Conservation (phyloP, 805 yeast genomes). For the Lachancea fermentati region DNA sequence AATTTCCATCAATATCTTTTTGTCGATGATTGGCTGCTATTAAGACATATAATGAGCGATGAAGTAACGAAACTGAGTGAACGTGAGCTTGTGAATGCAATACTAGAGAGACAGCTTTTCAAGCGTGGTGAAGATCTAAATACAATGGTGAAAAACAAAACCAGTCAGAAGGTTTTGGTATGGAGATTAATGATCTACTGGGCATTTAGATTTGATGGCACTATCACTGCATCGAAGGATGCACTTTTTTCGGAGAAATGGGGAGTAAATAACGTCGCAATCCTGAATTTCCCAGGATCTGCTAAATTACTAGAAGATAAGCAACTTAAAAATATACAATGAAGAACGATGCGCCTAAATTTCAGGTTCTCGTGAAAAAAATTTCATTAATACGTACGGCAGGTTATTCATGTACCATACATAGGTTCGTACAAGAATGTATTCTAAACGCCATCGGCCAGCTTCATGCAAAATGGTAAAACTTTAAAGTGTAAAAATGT, state of each 20-base stretch:
- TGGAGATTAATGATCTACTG: conserved; percentile 37
- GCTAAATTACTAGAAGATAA: conserved; percentile 6
- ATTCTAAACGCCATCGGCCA: background rate
- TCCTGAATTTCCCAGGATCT: conserved; percentile 24
- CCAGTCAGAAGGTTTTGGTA: conserved; percentile 36
- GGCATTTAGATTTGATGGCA: conserved; percentile 35
- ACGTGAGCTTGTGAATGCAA: conserved; percentile 48
- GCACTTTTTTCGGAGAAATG: conserved; percentile 33
- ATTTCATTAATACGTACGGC: background rate
- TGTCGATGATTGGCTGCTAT: conserved; percentile 28
- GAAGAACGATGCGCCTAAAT: background rate
- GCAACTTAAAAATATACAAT: background rate
- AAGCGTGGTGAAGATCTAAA: conserved; percentile 32
- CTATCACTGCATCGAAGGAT: conserved; percentile 20
- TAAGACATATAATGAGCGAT: conserved; percentile 13
- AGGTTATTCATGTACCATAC: background rate
- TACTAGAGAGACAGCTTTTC: conserved; percentile 53
- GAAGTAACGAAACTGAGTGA: conserved; percentile 31
- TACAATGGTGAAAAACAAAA: conserved; percentile 30
- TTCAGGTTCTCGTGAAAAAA: background rate
- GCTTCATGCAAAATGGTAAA: conserved; percentile 1
- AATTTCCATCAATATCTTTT: conserved; percentile 47
- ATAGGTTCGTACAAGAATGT: background rate
- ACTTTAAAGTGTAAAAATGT: conserved; percentile 1
- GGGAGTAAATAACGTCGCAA: conserved; percentile 28